Conservation (phyloP, 192 early-diverging fungal genomes). For the Gonapodya sp. region DNA sequence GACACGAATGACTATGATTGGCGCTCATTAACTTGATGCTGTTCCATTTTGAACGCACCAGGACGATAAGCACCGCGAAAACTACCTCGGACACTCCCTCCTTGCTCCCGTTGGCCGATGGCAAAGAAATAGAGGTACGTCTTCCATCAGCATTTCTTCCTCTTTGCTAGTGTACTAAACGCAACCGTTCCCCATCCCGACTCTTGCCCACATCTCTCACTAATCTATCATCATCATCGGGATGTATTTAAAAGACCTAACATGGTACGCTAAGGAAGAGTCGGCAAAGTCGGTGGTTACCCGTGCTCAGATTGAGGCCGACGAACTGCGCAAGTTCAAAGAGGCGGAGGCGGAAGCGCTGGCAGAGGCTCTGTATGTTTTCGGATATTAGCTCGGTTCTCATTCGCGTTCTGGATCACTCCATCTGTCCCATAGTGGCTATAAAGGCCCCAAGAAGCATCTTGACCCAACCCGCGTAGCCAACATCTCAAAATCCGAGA, state of each 20-base stretch:
- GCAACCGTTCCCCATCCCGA: background rate
- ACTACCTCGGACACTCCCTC: slow-evolving; percentile 75
- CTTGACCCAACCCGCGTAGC: slow-evolving; percentile 20
- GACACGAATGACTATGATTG: too few relatives aligned
- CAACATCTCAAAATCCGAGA: slow-evolving; percentile 35
- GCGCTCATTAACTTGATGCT: too few relatives aligned
- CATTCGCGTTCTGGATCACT: background rate
- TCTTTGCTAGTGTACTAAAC: too few relatives aligned
- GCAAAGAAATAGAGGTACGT: slow-evolving; percentile 41
- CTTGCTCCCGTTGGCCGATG: slow-evolving; percentile 71
- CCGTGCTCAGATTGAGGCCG: slow-evolving; percentile 19
- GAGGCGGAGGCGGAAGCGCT: slow-evolving; percentile 49
- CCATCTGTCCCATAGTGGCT: slow-evolving; percentile 15
- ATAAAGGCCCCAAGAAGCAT: slow-evolving; percentile 10
- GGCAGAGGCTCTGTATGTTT: slow-evolving; percentile 42
- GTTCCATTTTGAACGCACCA: too few relatives aligned
- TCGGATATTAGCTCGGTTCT: background rate
- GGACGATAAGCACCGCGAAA: slow-evolving; percentile 64
- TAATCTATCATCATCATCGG: background rate
- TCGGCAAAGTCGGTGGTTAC: slow-evolving; percentile 20
- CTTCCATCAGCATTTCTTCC: too few relatives aligned
- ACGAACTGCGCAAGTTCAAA: slow-evolving; percentile 44
- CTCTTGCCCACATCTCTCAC: slow-evolving; percentile 3
- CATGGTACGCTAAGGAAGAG: slow-evolving; percentile 62
- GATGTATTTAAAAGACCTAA: slow-evolving; percentile 31